Percentiles rank a stretch among this genome's conserved stretches.
phyloP scores from a whole-genome alignment of 2,329 filamentous ascomycete genomes.

The Diaporthe nobilis region DNA sequence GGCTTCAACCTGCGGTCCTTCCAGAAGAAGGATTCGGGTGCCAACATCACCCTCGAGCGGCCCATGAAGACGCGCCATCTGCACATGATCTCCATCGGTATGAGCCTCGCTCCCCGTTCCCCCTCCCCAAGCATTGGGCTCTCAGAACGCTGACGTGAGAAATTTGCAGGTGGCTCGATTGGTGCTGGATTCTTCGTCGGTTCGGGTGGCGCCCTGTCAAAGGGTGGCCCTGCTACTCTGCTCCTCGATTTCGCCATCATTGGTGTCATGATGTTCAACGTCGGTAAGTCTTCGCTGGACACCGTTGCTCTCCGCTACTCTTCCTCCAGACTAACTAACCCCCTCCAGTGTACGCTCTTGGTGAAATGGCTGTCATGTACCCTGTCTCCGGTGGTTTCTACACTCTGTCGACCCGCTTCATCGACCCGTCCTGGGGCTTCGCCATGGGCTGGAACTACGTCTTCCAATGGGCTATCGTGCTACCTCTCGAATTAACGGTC shows the following conservation, averaged over 20 bases:
- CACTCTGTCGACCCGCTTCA: slow-evolving; percentile 68
- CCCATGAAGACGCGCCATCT: slow-evolving; percentile 64
- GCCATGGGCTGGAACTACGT: slow-evolving; percentile 64
- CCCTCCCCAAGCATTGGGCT: background rate
- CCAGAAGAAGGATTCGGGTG: slow-evolving; percentile 52
- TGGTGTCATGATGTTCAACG: slow-evolving; percentile 73
- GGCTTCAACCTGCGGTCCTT: slow-evolving; percentile 59
- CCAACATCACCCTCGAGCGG: slow-evolving; percentile 48
- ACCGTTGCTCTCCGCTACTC: fast-evolving
- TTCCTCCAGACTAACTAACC: background rate
- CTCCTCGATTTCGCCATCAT: slow-evolving; percentile 68
- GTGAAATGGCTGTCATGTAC: slow-evolving; percentile 69
- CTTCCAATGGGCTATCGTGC: slow-evolving; percentile 63
- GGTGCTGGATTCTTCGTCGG: slow-evolving; percentile 75
- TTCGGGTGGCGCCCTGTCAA: slow-evolving; percentile 64
- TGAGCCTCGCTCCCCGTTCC: background rate
- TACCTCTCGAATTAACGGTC: slow-evolving; percentile 64
- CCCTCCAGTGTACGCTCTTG: slow-evolving; percentile 67
- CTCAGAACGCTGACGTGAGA: background rate
- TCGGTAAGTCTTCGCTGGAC: slow-evolving; percentile 45
- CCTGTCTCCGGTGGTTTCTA: slow-evolving; percentile 72
- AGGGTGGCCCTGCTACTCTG: slow-evolving; percentile 61
- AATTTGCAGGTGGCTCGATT: slow-evolving; percentile 59
- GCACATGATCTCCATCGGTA: slow-evolving; percentile 67
- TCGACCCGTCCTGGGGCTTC: slow-evolving; percentile 69